Evolutionary conservation across 257 asterid genomes (phyloP).

Genomic region (Hygrophila difformis): DNA sequence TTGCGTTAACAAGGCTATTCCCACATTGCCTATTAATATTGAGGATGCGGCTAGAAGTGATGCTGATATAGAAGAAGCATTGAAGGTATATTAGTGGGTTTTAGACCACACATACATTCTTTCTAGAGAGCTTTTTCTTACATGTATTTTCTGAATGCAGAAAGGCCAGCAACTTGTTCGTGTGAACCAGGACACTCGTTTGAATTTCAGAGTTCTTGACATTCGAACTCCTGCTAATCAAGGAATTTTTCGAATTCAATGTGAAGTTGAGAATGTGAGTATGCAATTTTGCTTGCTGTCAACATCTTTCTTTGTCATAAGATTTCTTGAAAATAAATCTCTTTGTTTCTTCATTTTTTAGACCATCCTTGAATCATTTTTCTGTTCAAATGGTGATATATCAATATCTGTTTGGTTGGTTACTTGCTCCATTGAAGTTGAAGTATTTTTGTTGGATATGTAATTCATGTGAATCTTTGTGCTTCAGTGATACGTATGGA

Average conservation of each 20-base stretch:
- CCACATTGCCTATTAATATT: slow-evolving; percentile 51
- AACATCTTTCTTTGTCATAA: neutral
- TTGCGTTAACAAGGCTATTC: slow-evolving; percentile 51
- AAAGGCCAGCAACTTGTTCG: slow-evolving; percentile 76
- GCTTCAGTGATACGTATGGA: too few relatives aligned
- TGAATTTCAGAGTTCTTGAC: slow-evolving; percentile 75
- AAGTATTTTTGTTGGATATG: neutral
- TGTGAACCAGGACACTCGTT: slow-evolving; percentile 89
- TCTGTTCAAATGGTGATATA: too few relatives aligned
- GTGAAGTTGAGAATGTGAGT: slow-evolving; percentile 68
- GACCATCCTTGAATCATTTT: too few relatives aligned
- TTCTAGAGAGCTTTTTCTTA: neutral
- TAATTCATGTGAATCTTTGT: neutral
- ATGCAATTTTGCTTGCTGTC: neutral
- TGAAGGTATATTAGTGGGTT: slow-evolving; percentile 32
- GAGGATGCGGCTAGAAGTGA: slow-evolving; percentile 90
- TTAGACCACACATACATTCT: neutral
- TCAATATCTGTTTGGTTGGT: too few relatives aligned
- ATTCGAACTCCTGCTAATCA: slow-evolving; percentile 87
- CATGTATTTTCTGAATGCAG: slow-evolving; percentile 32
- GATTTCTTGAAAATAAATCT: neutral
- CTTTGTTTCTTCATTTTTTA: neutral
- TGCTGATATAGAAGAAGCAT: slow-evolving; percentile 54
- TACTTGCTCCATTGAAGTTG: too few relatives aligned
- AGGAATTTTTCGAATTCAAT: slow-evolving; percentile 68